Evolutionary conservation across 805 yeast genomes (phyloP).

Genomic region (Candida sphagnicola): DNA sequence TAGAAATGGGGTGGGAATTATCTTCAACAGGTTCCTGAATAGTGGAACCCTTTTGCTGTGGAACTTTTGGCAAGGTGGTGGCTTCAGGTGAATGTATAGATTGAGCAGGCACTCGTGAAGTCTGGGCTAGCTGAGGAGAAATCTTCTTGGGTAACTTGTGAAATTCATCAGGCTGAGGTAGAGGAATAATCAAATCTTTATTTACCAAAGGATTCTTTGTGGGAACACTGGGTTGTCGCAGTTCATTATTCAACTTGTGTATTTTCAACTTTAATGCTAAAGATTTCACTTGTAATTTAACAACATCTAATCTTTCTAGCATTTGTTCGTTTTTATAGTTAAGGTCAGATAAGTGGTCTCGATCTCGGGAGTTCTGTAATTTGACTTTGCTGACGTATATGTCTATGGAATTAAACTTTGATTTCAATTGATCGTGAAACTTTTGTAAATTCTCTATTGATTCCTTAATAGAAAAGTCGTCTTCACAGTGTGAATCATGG

Average conservation of each 20-base stretch:
- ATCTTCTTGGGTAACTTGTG: neutral
- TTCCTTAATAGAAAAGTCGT: slow-evolving; percentile 1
- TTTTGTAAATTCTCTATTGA: neutral
- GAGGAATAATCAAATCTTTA: neutral
- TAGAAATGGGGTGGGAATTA: too few relatives aligned
- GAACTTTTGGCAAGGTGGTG: neutral
- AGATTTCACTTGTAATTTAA: neutral
- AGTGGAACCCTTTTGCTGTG: too few relatives aligned
- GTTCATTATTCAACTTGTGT: neutral
- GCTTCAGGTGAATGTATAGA: neutral
- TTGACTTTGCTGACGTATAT: neutral
- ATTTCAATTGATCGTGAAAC: neutral
- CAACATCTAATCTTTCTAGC: slow-evolving; percentile 1
- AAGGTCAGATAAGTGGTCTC: neutral
- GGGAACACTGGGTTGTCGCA: too few relatives aligned
- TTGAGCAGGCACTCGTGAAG: neutral
- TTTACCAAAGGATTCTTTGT: neutral
- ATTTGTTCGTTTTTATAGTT: slow-evolving; percentile 1
- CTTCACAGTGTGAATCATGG: neutral
- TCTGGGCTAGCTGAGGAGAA: neutral
- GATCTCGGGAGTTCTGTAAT: slow-evolving; percentile 1
- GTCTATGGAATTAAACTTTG: slow-evolving; percentile 1
- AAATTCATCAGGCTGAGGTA: neutral
- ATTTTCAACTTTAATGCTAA: slow-evolving; percentile 1
- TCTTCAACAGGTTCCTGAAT: too few relatives aligned